These are phyloP conservation scores for Pseudogymnoascus sp. DNA, from an alignment of 2,329 filamentous ascomycete species.

Conservation along the genomic window DNA sequence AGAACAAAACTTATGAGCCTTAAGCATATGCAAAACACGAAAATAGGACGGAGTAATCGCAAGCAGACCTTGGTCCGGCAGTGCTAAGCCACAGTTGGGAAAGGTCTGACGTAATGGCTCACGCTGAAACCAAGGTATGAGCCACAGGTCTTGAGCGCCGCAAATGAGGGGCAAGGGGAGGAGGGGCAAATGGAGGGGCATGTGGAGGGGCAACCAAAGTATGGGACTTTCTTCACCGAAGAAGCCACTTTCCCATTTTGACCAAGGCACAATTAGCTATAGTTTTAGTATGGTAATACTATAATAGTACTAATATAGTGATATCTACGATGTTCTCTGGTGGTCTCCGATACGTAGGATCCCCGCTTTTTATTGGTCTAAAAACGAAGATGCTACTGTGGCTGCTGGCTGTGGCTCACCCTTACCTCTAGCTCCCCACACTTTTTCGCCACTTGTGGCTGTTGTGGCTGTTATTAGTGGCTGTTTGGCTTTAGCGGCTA, in stretches of 20 bases:
- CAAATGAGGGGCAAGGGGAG: not conserved
- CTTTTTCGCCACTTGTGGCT: not conserved
- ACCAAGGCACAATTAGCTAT: not conserved
- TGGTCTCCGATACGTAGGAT: not conserved
- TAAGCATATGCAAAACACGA: not conserved
- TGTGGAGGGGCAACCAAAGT: constrained; percentile 1
- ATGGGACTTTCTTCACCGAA: not conserved
- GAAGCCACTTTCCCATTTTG: not conserved
- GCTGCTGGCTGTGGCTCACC: not conserved
- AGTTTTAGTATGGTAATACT: no score
- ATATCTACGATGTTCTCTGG: not conserved
- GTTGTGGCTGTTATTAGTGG: not conserved
- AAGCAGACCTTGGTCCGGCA: not conserved
- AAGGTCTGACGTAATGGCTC: not conserved
- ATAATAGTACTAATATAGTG: not conserved
- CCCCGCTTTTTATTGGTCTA: not conserved
- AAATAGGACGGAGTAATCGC: not conserved
- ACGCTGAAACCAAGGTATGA: not conserved
- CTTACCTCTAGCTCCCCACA: not conserved
- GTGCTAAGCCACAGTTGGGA: constrained; percentile 4
- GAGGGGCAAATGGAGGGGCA: not conserved
- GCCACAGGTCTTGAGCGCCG: not conserved
- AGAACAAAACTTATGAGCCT: not conserved
- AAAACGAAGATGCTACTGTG: not conserved
- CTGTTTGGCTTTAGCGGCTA: not conserved